phyloP scores from a whole-genome alignment of 2,329 filamentous ascomycete genomes.

The Coniochaeta hoffmannii region DNA sequence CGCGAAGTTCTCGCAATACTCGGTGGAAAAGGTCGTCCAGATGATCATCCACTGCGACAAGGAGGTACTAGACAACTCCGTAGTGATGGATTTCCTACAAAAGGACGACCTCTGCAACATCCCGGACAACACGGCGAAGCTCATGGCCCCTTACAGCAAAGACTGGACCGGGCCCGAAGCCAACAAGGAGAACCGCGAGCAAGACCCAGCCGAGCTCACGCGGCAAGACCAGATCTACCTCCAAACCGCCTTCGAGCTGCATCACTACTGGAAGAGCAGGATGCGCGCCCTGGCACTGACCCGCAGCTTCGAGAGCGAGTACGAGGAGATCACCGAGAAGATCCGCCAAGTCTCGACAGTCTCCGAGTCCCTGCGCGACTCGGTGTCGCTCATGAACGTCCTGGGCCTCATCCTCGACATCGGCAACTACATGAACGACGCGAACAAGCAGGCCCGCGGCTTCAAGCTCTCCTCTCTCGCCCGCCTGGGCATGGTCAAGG shows the following conservation, averaged over 20 bases:
- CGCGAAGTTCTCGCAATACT: constrained; percentile 81
- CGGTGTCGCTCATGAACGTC: constrained; percentile 90
- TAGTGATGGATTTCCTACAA: constrained; percentile 95
- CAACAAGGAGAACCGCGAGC: constrained; percentile 67
- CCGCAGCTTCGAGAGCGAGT: constrained; percentile 76
- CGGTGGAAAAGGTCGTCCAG: constrained; percentile 77
- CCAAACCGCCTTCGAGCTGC: constrained; percentile 85
- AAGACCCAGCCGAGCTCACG: constrained; percentile 81
- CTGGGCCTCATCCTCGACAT: constrained; percentile 94
- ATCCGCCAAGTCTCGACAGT: constrained; percentile 80
- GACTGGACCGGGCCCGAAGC: constrained; percentile 93
- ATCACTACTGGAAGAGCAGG: constrained; percentile 97
- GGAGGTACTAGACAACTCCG: constrained; percentile 78
- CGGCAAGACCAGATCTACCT: constrained; percentile 94
- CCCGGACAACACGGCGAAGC: constrained; percentile 81
- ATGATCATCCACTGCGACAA: constrained; percentile 95
- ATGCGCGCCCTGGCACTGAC: constrained; percentile 88
- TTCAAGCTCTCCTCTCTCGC: constrained; percentile 97
- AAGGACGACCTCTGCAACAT: constrained; percentile 90
- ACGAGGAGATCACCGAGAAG: constrained; percentile 83
- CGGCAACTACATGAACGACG: constrained; percentile 99
- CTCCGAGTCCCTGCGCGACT: constrained; percentile 84
- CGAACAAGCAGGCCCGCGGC: constrained; percentile 94
- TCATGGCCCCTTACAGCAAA: constrained; percentile 90
- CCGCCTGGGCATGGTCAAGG: constrained; percentile 93